phyloP scores from a whole-genome alignment of 2,329 filamentous ascomycete species.

The Phoma sp. region DNA sequence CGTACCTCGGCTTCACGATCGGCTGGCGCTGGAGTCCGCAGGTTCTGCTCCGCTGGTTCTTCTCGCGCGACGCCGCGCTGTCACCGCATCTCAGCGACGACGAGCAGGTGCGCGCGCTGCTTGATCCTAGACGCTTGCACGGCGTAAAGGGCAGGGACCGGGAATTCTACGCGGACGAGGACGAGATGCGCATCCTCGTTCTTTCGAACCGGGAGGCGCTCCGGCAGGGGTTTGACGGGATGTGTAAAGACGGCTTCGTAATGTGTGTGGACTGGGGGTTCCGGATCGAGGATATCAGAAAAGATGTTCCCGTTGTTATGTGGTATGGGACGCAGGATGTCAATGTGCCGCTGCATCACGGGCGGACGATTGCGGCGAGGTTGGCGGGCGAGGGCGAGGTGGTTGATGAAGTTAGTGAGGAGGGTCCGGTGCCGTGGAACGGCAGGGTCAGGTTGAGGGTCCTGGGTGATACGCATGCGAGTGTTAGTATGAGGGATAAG shows the following conservation, averaged over 20 bases:
- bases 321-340: conserved; percentile 48
- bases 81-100: conserved; percentile 43
- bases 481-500: conserved; percentile 22
- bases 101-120: neutral
- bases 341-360: conserved; percentile 45
- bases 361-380: conserved; percentile 37
- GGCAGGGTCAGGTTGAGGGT: conserved; percentile 38
- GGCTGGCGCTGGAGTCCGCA: conserved; percentile 36
- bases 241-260: conserved; percentile 40
- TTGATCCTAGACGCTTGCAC: conserved; percentile 28
- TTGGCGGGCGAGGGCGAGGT: conserved; percentile 24
- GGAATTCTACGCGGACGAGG: conserved; percentile 28
- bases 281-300: conserved; percentile 43
- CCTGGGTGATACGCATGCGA: conserved; percentile 46
- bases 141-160: conserved; percentile 30
- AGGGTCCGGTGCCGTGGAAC: neutral
- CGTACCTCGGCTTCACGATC: conserved; percentile 39
- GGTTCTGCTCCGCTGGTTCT: conserved; percentile 34
- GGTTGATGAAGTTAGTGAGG: neutral
- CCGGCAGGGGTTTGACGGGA: conserved; percentile 39
- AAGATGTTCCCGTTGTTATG: conserved; percentile 45
- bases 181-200: conserved; percentile 29
- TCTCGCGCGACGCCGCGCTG: conserved; percentile 23
- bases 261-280: conserved; percentile 43
- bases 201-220: conserved; percentile 32